Evolutionary conservation across 2,329 filamentous ascomycete species (phyloP), one percentile per base, ranked within the genome.

Genomic region (Ophiostoma perfectum): DNA sequence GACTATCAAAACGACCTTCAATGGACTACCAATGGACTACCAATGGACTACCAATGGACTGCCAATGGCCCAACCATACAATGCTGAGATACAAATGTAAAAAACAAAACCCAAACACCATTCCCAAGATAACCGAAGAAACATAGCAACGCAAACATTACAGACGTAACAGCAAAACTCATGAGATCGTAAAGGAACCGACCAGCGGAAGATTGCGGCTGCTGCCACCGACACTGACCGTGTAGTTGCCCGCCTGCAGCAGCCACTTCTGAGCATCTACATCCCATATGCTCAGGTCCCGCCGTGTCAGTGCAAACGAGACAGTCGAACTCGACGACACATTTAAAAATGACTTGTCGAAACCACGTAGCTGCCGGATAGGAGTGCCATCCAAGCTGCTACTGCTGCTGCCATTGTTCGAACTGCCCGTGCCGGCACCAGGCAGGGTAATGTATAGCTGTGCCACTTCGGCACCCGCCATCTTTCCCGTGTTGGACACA

Each of bases 251-350:
- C 9, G 72, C 74, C 67, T 77, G 79, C 64, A 86, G 72, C 38
- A 78, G 78, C 88, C 88, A 91, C 73, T 84, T 83, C 77, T 90
- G 87, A 44, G 80, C 80, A 1, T 75, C 77, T 4, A 83, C 81
- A 74, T 90, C 86, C 89, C 88, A 91, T 39, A 86, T 80, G 75
- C 87, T 90, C 65, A 91, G 73, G 73, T 91, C 88, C 70, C 87
- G 82, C 55, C 88, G 80, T 18, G 82, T 89, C 52, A 91, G 74
- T 39, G 79, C 74, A 68, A 90, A 84, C 0, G 73, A 76, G 0
- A 88, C 77, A 0, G 77, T 80, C 16, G 77, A 76, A 18, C 76
- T 80, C 68, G 81, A 75, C 0, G 81, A 81, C 11, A 69, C 64
- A 49, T 79, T 77, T 62, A 90, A 71, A 16, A 78, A 78, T 0